Conservation (phyloP, 139 green algal species). For the Astrephomene gubernaculifera region DNA sequence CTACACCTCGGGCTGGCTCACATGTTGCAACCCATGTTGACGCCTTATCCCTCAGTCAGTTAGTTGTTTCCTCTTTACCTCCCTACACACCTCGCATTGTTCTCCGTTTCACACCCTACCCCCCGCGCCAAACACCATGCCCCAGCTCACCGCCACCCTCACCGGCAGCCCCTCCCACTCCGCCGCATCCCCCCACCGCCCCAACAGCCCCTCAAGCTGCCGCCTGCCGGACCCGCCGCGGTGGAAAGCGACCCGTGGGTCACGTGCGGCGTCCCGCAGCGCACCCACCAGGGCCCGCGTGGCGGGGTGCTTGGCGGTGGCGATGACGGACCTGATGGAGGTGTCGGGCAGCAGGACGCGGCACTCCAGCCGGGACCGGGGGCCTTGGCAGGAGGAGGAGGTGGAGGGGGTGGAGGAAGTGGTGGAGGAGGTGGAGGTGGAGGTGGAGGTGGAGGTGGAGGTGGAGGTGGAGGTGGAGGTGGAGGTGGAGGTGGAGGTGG, state of each 20-base stretch:
- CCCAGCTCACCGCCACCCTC: not conserved
- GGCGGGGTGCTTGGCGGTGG: constrained; percentile 10
- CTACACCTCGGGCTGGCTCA: too few species aligned
- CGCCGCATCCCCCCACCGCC: not conserved
- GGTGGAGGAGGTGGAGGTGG: not conserved
- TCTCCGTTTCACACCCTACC: too few species aligned
- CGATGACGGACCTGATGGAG: not conserved
- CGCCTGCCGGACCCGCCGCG: not conserved
- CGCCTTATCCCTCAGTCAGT: too few species aligned
- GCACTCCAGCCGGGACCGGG: not conserved
- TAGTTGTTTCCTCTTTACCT: too few species aligned
- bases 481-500: not conserved
- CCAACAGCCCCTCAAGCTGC: not conserved
- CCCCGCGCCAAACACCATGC: too few species aligned
- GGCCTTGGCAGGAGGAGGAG: not conserved
- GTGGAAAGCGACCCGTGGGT: not conserved
- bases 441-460: not conserved
- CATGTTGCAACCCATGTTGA: too few species aligned
- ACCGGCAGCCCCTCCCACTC: constrained; percentile 32
- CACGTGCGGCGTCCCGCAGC: not conserved
- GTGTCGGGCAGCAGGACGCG: not conserved
- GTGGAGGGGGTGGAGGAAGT: not conserved
- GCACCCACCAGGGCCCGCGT: not conserved
- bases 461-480: not conserved
- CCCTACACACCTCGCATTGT: too few species aligned